Base-by-base conservation (phyloP, 768 basidiomycete species). In the Leccinum variicolor region DNA sequence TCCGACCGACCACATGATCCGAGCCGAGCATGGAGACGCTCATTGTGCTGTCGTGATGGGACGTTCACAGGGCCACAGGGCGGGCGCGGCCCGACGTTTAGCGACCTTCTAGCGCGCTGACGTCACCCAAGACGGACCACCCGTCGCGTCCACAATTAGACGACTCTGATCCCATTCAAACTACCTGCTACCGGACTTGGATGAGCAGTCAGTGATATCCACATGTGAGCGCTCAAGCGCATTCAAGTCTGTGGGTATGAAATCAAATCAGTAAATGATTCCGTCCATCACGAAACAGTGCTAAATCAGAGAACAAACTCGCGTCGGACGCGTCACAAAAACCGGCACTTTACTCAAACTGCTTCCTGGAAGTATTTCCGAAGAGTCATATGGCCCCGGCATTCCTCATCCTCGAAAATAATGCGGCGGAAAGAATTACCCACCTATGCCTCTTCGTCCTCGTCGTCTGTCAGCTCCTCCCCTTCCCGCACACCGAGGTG, bases 341-440 rank as follows among this genome's bases (percentile, higher is more conserved):
- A 41, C 69, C 69, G 69, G 69, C 34, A 10, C 17, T 33, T 52
- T 53, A 62, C 54, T 71, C 69, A 65, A 55, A 21, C 69, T 43
- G 25, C 69, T 70, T 69, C 43, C 67, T 34, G 54, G 65, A 61
- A 63, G 47, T n/a, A 60, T 64, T 69, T 72, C 67, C 74, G 70
- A 78, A 87, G 86, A 65, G 84, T 90, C 89, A 84, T 89, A 85
- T 91, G 89, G 89, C 89, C 89, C 89, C 89, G 89, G 89, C 73
- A 54, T 62, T 51, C 46, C 60, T 72, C 88, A 86, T 89, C 87
- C 52, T 23, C 8, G 10, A 7, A 36, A 36, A 41, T 1, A 13
- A 3, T 26, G 4, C 0, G 0, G 6, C 21, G 10, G 10, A 39
- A 21, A 21, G 4, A n/a, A 10, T 23, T 17, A 50, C 67, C 53